Evolutionary conservation across 2,329 filamentous ascomycete genomes (phyloP), one percentile per base, ranked within the genome.

Genomic region (Monosporascus ibericus): DNA sequence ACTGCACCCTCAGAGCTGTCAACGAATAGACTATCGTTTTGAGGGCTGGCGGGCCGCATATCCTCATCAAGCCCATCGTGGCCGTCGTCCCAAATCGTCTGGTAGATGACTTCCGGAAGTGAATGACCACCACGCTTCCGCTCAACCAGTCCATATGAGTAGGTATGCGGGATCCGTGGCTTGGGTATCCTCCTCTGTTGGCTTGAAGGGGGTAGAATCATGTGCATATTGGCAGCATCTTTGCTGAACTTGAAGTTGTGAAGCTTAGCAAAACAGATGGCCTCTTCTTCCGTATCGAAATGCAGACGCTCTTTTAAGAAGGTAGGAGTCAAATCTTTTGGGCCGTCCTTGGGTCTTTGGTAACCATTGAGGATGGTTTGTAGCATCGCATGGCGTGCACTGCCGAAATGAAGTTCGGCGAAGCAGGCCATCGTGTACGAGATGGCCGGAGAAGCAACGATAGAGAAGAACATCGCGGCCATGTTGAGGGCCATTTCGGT

Each of bases 371-470:
- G 75, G 22, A 86, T 69, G 17, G 78, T 76, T 50, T 75, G 75
- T 18, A 87, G 64, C 17, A 85, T 78, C 14, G 77, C 75, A 50
- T 81, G 80, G 40, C 84, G 81, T 34, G 86, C 70, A 37, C 76
- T 73, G 40, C 80, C 79, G 53, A 87, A 86, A 61, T 85, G 82
- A n/a, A 84, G 80, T 61, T 87, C 84, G 6, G 83, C 83, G 54
- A 87, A 79, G 59, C 84, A 87, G 15, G 83, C 84, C 81, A 87
- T 85, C 1, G 82, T 85, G 62, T 87, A 87, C 0, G 84, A 86
- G 2, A 85, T 78, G 17, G 72, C 68, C 0, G 73, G 70, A 40
- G 78, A 74, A 57, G 80, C 74, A 27, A 87, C 71, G 47, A 87
- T 82, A 24, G 76, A 73, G 61, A 87, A 86, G 64, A 80, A 86